Evolutionary conservation across 176 grass and related monocot species (phyloP).

Genomic region (Puccinellia tenuiflora): DNA sequence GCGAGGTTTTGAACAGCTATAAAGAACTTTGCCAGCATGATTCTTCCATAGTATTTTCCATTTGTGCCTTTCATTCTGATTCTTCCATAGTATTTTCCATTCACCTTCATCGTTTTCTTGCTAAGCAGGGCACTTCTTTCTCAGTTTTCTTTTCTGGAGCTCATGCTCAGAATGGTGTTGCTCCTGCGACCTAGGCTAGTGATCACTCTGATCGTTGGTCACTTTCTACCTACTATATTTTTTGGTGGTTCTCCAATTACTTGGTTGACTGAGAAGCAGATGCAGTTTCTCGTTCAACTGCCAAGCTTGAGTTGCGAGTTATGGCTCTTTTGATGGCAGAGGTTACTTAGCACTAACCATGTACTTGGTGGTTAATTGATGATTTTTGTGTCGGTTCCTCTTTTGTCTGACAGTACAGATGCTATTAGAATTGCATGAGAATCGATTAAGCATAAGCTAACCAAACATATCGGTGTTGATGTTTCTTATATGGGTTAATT

Average conservation of each 20-base stretch:
- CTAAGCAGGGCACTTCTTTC: neutral
- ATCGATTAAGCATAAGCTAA: neutral
- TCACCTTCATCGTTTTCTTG: too few species aligned
- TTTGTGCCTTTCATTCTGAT: too few species aligned
- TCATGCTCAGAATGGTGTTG: too few species aligned
- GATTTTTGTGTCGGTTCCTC: too few species aligned
- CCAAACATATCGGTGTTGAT: neutral
- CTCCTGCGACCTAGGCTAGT: neutral
- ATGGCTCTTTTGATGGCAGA: neutral
- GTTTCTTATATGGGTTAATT: too few species aligned
- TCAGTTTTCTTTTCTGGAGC: neutral
- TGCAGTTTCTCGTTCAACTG: neutral
- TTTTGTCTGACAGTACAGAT: too few species aligned
- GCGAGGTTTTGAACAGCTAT: too few species aligned
- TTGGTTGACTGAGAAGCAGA: neutral
- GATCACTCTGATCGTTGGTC: neutral
- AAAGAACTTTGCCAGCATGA: too few species aligned
- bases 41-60: too few species aligned
- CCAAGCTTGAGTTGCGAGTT: neutral
- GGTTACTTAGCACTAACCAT: neutral
- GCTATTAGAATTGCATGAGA: neutral
- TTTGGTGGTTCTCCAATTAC: neutral
- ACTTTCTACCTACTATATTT: neutral
- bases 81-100: too few species aligned
- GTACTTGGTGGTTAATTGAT: too few species aligned